Conservation (phyloP, 2,329 filamentous ascomycete genomes). For the Ophiostoma perfectum region DNA sequence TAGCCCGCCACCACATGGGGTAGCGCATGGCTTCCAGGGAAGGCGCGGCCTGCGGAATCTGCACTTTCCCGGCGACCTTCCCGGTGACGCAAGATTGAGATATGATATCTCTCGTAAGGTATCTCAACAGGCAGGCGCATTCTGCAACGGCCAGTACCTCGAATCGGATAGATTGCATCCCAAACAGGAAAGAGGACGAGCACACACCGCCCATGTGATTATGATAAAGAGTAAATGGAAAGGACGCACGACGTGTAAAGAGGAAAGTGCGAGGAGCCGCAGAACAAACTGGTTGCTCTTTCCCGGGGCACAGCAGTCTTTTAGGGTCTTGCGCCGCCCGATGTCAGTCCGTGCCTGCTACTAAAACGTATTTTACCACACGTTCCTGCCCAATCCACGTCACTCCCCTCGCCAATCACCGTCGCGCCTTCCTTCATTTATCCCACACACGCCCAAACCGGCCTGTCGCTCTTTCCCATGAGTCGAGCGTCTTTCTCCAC, state of each 20-base stretch:
- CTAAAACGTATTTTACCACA: background rate
- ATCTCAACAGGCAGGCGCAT: background rate
- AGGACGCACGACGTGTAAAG: background rate
- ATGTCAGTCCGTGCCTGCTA: slow-evolving; percentile 3
- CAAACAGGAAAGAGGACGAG: background rate
- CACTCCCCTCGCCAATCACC: slow-evolving; percentile 16
- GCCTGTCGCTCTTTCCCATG: slow-evolving; percentile 4
- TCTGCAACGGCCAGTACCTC: background rate
- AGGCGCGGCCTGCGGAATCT: slow-evolving; percentile 7
- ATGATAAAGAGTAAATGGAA: background rate
- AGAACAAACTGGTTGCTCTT: slow-evolving; percentile 4
- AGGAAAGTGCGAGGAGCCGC: background rate
- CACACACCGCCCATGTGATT: too few relatives aligned
- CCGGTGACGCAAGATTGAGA: background rate
- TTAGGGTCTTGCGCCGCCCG: background rate
- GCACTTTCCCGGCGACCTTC: slow-evolving; percentile 6
- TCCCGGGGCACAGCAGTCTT: background rate
- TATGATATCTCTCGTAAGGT: background rate
- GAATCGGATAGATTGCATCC: background rate
- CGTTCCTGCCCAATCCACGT: slow-evolving; percentile 17
- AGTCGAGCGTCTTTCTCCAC: slow-evolving; percentile 4
- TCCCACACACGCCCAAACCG: slow-evolving; percentile 5
- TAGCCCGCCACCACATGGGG: background rate
- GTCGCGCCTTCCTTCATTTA: slow-evolving; percentile 15
- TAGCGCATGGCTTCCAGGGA: slow-evolving; percentile 3